Evolutionary conservation across 2,329 filamentous ascomycete species (phyloP).

Genomic region (Phaeophleospora eucalypticola): DNA sequence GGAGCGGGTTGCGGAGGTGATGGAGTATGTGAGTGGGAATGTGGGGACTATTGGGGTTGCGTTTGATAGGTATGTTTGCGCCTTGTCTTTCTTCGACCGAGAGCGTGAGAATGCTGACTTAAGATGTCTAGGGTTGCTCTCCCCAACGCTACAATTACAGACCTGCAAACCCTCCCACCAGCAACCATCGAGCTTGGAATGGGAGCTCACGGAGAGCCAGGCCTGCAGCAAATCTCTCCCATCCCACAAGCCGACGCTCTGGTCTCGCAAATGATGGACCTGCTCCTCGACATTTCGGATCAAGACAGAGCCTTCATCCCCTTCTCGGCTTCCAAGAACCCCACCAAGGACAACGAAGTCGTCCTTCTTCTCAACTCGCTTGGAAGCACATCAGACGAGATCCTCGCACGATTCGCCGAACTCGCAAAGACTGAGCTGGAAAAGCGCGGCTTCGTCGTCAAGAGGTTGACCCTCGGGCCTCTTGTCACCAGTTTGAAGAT

Average conservation of each 20-base stretch:
- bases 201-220: slow-evolving; percentile 65
- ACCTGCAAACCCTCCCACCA: slow-evolving; percentile 52
- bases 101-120: slow-evolving; percentile 6
- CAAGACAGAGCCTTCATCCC: slow-evolving; percentile 35
- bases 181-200: slow-evolving; percentile 62
- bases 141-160: slow-evolving; percentile 54
- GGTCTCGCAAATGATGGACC: slow-evolving; percentile 34
- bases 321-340: slow-evolving; percentile 30
- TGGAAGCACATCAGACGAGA: slow-evolving; percentile 35
- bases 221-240: slow-evolving; percentile 52
- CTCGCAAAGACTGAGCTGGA: slow-evolving; percentile 29
- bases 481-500: slow-evolving; percentile 37
- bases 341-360: slow-evolving; percentile 30
- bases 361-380: slow-evolving; percentile 35
- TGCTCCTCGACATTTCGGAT: slow-evolving; percentile 33
- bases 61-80: slow-evolving; percentile 30
- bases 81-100: background rate
- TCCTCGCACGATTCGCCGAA: slow-evolving; percentile 35
- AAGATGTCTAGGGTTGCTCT: slow-evolving; percentile 30
- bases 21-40: slow-evolving; percentile 36
- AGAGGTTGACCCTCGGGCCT: slow-evolving; percentile 32
- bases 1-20: slow-evolving; percentile 33
- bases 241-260: slow-evolving; percentile 33
- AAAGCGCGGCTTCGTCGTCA: slow-evolving; percentile 31
- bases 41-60: slow-evolving; percentile 36